A percentile compares a stretch with the other conserved stretches of the same genome.
Evolutionary conservation across 108 stramenopile genomes (phyloP).

Genomic region (Skeletonema grethae): DNA sequence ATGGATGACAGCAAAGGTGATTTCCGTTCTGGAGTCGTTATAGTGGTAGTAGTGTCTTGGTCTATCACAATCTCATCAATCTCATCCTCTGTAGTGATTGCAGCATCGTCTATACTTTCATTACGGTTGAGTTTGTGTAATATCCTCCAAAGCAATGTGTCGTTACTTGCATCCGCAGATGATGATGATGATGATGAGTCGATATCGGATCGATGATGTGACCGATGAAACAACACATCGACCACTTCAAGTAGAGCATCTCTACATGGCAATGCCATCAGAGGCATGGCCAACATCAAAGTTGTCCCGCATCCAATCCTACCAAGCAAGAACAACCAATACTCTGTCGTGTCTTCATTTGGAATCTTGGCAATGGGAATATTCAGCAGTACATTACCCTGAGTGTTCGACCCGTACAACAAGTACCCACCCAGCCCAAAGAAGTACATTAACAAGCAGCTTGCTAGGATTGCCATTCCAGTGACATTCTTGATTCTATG

Average conservation of each 20-base stretch:
- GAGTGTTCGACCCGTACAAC: conserved; percentile 47
- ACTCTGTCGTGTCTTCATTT: conserved; percentile 20
- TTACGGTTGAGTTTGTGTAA: conserved; percentile 23
- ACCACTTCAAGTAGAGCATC: conserved; percentile 55
- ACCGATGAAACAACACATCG: conserved; percentile 40
- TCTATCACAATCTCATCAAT: conserved; percentile 10
- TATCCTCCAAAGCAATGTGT: conserved; percentile 19
- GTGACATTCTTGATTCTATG: conserved; percentile 50
- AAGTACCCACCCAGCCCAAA: conserved; percentile 73
- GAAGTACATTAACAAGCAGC: conserved; percentile 52
- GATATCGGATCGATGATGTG: conserved; percentile 16
- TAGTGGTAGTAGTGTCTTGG: not conserved
- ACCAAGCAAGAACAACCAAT: conserved; percentile 60
- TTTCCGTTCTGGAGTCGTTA: not conserved
- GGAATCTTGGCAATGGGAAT: conserved; percentile 16
- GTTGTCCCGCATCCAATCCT: conserved; percentile 73
- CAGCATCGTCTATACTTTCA: conserved; percentile 12
- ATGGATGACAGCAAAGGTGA: not conserved
- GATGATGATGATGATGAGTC: not conserved
- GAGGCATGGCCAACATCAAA: conserved; percentile 61
- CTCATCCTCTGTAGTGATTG: conserved; percentile 35
- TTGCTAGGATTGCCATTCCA: conserved; percentile 41
- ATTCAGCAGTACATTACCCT: conserved; percentile 75
- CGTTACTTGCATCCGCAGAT: not conserved
- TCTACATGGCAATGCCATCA: conserved; percentile 81